Evolutionary conservation across 768 basidiomycete genomes (phyloP), one percentile per base, ranked within the genome.

Genomic region (Russula olivacea): DNA sequence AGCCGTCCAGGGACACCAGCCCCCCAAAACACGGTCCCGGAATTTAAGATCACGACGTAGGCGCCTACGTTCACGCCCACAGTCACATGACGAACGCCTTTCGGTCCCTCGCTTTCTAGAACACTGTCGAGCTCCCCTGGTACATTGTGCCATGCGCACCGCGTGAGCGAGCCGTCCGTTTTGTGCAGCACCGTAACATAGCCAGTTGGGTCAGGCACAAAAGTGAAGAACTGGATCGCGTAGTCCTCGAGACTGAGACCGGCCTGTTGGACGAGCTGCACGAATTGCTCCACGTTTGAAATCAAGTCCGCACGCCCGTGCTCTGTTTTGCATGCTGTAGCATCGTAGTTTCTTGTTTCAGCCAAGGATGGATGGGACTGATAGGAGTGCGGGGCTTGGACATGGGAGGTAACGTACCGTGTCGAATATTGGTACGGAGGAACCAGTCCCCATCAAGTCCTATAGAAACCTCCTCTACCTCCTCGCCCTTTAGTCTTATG

Each of bases 391-490:
- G 45, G 34, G 34, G 25, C 4, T 25, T 17, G n/a, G 40, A 25
- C 23, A 23, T 12, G 53, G 43, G 47, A 25, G 50, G 19, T 43
- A 17, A 58, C 61, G 19, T 55, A 64, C 63, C 58, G 19, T 59
- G 53, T 23, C 63, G 63, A 15, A 1, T 4, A 32, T 60, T 47
- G 21, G 63, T 55, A 7, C 63, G 58, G 21, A 64, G 53, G 32
- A 64, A 64, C 63, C 63, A 64, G 17, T 64, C 63, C 40, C 48
- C 58, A n/a, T 64, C 58, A 45, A 59, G 48, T 43, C 63, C 63
- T 14, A 55, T 51, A 17, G 63, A 55, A 30, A 60, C 21, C 32
- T 60, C 53, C 41, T 55, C 21, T 21, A 64, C 58, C 15, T 55
- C 58, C n/a, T 64, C 58, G 23, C 53, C 38, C 23, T 59, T 55